These are phyloP conservation scores for Raphanus sativus DNA, from an alignment of 345 rosid genomes.

Conservation along the genomic window DNA sequence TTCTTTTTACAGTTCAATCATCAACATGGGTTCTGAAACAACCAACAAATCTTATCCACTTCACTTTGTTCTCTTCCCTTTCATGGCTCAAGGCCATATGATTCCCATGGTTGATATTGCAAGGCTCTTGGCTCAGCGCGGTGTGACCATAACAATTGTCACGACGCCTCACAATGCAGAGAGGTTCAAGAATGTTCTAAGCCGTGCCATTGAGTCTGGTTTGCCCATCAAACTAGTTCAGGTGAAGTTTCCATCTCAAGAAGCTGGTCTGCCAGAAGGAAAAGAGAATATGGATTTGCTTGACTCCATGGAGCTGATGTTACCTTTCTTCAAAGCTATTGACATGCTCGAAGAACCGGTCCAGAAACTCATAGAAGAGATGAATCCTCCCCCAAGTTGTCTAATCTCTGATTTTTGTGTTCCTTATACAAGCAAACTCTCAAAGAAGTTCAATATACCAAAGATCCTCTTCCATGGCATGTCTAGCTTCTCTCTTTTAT, in stretches of 20 bases:
- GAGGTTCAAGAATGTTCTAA: conserved; percentile 24
- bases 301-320: conserved; percentile 2
- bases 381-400: conserved; percentile 46
- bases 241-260: conserved; percentile 8
- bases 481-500: conserved; percentile 36
- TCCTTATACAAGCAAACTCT: conserved; percentile 28
- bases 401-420: conserved; percentile 44
- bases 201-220: neutral
- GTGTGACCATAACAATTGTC: neutral
- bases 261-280: conserved; percentile 44
- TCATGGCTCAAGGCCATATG: conserved; percentile 1
- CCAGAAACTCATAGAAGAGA: conserved; percentile 30
- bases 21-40: conserved; percentile 7
- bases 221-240: neutral
- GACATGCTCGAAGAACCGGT: conserved; percentile 37
- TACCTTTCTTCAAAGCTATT: conserved; percentile 29
- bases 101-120: neutral
- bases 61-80: conserved; percentile 2
- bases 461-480: conserved; percentile 55
- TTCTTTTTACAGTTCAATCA: neutral
- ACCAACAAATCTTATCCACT: neutral
- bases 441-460: conserved; percentile 43
- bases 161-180: neutral
- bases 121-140: neutral
- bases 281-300: conserved; percentile 39